phyloP scores from a whole-genome alignment of 768 basidiomycete species.

The Sporobolomyces roseus region DNA sequence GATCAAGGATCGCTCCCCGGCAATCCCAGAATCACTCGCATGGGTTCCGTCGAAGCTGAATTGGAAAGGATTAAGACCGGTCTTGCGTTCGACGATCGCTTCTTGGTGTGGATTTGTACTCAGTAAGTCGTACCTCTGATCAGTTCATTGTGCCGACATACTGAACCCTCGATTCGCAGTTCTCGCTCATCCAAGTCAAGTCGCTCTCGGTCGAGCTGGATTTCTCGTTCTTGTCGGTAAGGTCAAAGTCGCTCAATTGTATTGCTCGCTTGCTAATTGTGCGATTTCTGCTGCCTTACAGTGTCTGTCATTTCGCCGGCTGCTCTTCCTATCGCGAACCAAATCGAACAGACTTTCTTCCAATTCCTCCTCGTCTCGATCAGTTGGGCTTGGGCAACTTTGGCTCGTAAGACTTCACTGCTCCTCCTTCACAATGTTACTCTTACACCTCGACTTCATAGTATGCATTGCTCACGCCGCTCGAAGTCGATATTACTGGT shows the following conservation, averaged over 20 bases:
- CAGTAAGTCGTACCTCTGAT: background rate
- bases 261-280: too few relatives aligned
- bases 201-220: conserved; percentile 27
- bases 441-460: background rate
- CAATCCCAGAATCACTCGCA: conserved; percentile 10
- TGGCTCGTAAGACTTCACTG: conserved; percentile 17
- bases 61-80: conserved; percentile 37
- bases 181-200: conserved; percentile 9
- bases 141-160: too few relatives aligned
- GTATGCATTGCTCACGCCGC: conserved; percentile 36
- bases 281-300: too few relatives aligned
- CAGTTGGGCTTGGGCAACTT: conserved; percentile 26
- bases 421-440: too few relatives aligned
- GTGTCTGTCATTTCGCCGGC: conserved; percentile 33
- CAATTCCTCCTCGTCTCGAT: conserved; percentile 30
- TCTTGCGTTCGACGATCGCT: conserved; percentile 26
- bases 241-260: too few relatives aligned
- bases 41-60: conserved; percentile 34
- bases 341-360: conserved; percentile 34
- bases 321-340: conserved; percentile 13
- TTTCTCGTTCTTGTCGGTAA: conserved; percentile 39
- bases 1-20: background rate
- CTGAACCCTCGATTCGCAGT: conserved; percentile 5
- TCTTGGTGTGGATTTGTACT: conserved; percentile 39
- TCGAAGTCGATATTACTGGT: background rate